These are phyloP conservation scores for Aegilops sharonensis DNA, from an alignment of 176 grass and related monocot genomes.

Conservation along the genomic window DNA sequence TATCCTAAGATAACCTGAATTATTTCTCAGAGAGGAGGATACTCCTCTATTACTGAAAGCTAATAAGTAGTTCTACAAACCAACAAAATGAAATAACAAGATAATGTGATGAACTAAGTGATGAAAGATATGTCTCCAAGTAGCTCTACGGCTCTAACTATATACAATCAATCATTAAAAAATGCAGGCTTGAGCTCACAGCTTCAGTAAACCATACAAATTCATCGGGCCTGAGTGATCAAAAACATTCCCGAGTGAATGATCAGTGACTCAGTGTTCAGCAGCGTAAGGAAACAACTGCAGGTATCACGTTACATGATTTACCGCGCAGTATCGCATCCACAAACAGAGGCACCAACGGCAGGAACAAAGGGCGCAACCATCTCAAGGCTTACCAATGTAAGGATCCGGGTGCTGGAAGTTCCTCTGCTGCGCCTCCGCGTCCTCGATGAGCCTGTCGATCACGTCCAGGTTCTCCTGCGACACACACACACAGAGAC, in stretches of 20 bases:
- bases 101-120: background rate
- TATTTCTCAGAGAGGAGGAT: background rate
- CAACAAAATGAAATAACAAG: background rate
- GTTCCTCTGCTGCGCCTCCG: conserved; percentile 60
- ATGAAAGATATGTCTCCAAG: background rate
- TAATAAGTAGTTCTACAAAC: background rate
- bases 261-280: background rate
- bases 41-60: background rate
- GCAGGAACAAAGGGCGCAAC: background rate
- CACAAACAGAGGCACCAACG: background rate
- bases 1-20: background rate
- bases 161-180: background rate
- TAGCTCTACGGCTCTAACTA: background rate
- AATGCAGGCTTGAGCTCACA: background rate
- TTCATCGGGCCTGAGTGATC: too few species aligned
- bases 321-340: background rate
- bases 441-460: conserved; percentile 82
- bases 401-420: conserved; percentile 98
- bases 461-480: conserved; percentile 82
- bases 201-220: background rate
- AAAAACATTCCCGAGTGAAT: too few species aligned
- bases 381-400: conserved; percentile 64
- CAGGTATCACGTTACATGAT: background rate
- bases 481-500: background rate
- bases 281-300: background rate